Evolutionary conservation across 2,329 filamentous ascomycete species (phyloP).

Genomic region (Dryadomyces quercivorus): DNA sequence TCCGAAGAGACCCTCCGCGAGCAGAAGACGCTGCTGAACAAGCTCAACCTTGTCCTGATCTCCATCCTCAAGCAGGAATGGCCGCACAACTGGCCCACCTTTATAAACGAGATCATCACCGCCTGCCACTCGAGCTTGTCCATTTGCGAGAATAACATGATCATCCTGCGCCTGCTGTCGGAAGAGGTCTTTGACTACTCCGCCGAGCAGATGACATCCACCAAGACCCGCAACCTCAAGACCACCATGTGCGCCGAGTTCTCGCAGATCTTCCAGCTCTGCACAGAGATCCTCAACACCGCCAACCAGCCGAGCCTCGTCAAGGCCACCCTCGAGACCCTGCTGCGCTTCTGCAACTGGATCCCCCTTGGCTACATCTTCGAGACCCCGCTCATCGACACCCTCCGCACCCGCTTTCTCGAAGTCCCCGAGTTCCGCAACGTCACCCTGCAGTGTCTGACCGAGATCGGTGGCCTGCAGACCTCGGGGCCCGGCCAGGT

Average conservation of each 20-base stretch:
- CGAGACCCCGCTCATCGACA: conserved; percentile 93
- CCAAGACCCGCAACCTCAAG: conserved; percentile 92
- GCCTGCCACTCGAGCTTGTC: conserved; percentile 91
- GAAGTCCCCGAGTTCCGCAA: conserved; percentile 93
- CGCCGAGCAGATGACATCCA: conserved; percentile 97
- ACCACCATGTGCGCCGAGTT: conserved; percentile 99
- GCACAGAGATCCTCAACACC: conserved; percentile 85
- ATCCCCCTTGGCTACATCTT: conserved; percentile 98
- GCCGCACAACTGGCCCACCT: conserved; percentile 99
- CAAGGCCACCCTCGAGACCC: conserved; percentile 91
- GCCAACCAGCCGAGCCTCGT: conserved; percentile 77
- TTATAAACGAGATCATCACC: conserved; percentile 98
- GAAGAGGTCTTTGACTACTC: conserved; percentile 99
- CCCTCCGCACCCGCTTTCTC: conserved; percentile 80
- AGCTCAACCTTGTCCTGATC: conserved; percentile 93
- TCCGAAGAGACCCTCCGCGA: conserved; percentile 77
- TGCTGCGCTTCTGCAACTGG: conserved; percentile 97
- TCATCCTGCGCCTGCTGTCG: conserved; percentile 84
- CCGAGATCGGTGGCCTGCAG: conserved; percentile 89
- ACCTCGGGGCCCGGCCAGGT: conserved; percentile 57
- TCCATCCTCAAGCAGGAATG: conserved; percentile 98
- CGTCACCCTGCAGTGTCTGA: conserved; percentile 89
- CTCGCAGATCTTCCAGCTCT: conserved; percentile 95
- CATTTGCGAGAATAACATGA: conserved; percentile 99
- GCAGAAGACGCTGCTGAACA: conserved; percentile 88